Conservation (phyloP, 2,329 filamentous ascomycete species). For the Xylaria digitata region DNA sequence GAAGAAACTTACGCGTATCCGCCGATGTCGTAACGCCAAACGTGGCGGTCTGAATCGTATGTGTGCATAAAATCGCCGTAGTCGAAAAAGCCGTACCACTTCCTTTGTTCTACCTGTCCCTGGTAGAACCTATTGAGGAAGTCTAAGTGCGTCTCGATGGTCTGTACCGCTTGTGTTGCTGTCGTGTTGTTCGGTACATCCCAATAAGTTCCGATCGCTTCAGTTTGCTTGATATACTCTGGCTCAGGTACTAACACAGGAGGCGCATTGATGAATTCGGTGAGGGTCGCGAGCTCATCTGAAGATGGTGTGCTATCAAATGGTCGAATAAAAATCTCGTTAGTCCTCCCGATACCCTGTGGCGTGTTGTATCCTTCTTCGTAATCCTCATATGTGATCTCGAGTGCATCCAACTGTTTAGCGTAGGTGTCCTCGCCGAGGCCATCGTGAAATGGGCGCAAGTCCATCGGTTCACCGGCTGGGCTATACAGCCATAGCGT, state of each 20-base stretch:
- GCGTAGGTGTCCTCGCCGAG: constrained; percentile 66
- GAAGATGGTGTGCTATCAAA: constrained; percentile 65
- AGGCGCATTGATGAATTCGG: constrained; percentile 61
- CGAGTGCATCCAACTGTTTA: constrained; percentile 68
- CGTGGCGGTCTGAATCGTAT: constrained; percentile 68
- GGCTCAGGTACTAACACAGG: constrained; percentile 63
- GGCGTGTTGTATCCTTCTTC: constrained; percentile 66
- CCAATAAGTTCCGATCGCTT: constrained; percentile 68
- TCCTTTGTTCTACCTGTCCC: constrained; percentile 64
- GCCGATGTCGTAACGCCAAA: constrained; percentile 72
- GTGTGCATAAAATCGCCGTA: constrained; percentile 72
- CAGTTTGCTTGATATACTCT: constrained; percentile 61
- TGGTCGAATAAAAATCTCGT: constrained; percentile 64
- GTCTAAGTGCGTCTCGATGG: constrained; percentile 64
- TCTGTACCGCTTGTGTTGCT: constrained; percentile 47
- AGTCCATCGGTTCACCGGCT: constrained; percentile 64
- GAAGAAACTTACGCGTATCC: constrained; percentile 59
- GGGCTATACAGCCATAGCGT: constrained; percentile 72
- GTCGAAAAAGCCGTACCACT: constrained; percentile 73
- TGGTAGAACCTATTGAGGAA: constrained; percentile 68
- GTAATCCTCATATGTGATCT: constrained; percentile 73
- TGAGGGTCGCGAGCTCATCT: constrained; percentile 58
- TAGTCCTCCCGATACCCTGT: constrained; percentile 68
- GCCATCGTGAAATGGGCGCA: constrained; percentile 68
- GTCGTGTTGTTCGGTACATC: constrained; percentile 50